Evolutionary conservation across 805 yeast genomes (phyloP).

Genomic region (Hanseniaspora taiwanica): DNA sequence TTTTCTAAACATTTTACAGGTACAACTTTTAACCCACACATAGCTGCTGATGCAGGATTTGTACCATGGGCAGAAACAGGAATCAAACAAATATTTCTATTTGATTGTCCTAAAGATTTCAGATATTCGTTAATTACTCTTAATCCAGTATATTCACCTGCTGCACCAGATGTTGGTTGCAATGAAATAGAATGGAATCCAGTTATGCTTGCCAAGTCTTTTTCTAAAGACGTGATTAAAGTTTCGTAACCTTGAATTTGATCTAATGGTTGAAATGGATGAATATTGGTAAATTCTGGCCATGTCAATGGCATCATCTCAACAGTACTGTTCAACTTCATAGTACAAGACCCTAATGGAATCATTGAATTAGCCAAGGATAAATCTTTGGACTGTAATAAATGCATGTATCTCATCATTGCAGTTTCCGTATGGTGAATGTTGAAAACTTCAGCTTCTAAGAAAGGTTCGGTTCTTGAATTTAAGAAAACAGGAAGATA

Average conservation of each 20-base stretch:
- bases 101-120: conserved; percentile 47
- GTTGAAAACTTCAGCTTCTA: conserved; percentile 71
- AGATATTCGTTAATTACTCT: conserved; percentile 72
- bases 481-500: conserved; percentile 34
- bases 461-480: conserved; percentile 43
- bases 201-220: conserved; percentile 80
- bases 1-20: conserved; percentile 76
- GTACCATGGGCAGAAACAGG: conserved; percentile 98
- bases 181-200: conserved; percentile 84
- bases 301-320: conserved; percentile 90
- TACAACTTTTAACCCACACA: conserved; percentile 90
- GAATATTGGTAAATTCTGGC: conserved; percentile 82
- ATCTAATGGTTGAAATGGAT: conserved; percentile 82
- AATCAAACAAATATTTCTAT: conserved; percentile 78
- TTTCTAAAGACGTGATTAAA: conserved; percentile 61
- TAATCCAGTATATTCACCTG: conserved; percentile 93
- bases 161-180: conserved; percentile 98
- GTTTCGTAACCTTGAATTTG: conserved; percentile 85
- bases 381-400: conserved; percentile 74
- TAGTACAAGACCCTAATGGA: conserved; percentile 94
- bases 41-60: conserved; percentile 96
- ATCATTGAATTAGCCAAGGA: conserved; percentile 95
- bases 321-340: conserved; percentile 92
- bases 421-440: conserved; percentile 88
- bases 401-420: conserved; percentile 80